A percentile compares a stretch with the other conserved stretches of the same genome.
These are phyloP conservation scores for Podila epicladia DNA, from an alignment of 192 early-diverging fungal species.

Conservation along the genomic window DNA sequence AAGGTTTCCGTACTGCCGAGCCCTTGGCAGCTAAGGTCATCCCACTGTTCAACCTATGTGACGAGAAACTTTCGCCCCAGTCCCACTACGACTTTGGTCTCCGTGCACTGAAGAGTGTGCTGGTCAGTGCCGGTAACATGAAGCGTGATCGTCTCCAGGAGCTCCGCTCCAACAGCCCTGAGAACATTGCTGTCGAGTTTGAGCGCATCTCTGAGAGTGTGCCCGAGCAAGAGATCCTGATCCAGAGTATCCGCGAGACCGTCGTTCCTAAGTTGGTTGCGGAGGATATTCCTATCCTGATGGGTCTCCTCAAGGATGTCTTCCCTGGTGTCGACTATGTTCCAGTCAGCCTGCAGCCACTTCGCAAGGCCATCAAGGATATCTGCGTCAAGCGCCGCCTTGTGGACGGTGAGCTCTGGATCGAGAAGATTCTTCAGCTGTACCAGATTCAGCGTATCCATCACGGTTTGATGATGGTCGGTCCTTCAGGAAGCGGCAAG, in stretches of 20 bases:
- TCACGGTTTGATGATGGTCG: slow-evolving; percentile 99
- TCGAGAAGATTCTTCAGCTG: slow-evolving; percentile 98
- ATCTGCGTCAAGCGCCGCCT: slow-evolving; percentile 82
- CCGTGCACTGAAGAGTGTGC: slow-evolving; percentile 97
- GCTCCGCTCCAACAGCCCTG: slow-evolving; percentile 56
- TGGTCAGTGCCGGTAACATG: slow-evolving; percentile 99
- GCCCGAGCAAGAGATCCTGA: slow-evolving; percentile 92
- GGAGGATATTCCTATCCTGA: slow-evolving; percentile 90
- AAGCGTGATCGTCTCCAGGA: slow-evolving; percentile 83
- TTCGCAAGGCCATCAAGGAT: slow-evolving; percentile 77
- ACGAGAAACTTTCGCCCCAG: slow-evolving; percentile 94
- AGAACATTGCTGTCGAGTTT: slow-evolving; percentile 51
- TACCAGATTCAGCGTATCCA: slow-evolving; percentile 98
- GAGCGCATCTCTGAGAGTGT: slow-evolving; percentile 67
- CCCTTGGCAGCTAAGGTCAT: slow-evolving; percentile 94
- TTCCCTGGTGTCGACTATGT: slow-evolving; percentile 92
- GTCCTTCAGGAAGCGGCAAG: slow-evolving; percentile 97
- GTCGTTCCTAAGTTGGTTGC: slow-evolving; percentile 98
- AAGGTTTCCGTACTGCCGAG: slow-evolving; percentile 98
- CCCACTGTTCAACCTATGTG: slow-evolving; percentile 95
- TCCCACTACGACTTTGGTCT: slow-evolving; percentile 99
- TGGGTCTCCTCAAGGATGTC: slow-evolving; percentile 87
- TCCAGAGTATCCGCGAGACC: slow-evolving; percentile 97
- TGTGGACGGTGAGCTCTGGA: slow-evolving; percentile 83
- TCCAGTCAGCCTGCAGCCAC: slow-evolving; percentile 79